These are phyloP conservation scores for Phytophthora capsici DNA, from an alignment of 352 stramenopile species.

Conservation along the genomic window DNA sequence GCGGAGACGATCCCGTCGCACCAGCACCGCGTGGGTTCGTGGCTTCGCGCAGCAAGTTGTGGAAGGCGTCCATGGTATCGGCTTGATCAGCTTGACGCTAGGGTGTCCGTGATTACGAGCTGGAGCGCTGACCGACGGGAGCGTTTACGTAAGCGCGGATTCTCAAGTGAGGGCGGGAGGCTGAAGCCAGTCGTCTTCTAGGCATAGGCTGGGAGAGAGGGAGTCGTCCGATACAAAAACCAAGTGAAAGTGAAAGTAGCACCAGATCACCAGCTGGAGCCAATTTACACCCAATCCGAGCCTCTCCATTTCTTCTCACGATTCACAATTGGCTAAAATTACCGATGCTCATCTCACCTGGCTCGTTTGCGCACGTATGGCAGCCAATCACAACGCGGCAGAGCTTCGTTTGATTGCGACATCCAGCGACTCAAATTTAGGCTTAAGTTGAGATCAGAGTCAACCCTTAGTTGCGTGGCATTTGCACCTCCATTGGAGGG, in stretches of 20 bases:
- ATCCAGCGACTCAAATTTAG: conserved; percentile 11
- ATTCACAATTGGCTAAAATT: conserved; percentile 9
- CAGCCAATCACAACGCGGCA: conserved; percentile 15
- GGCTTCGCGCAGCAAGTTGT: conserved; percentile 78
- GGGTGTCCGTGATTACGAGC: conserved; percentile 49
- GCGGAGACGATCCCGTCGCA: conserved; percentile 21
- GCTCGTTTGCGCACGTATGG: background rate
- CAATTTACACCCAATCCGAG: conserved; percentile 14
- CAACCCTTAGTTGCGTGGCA: no score
- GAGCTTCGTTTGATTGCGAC: conserved; percentile 28
- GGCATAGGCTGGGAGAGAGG: conserved; percentile 20
- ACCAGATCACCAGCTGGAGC: background rate
- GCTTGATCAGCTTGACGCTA: conserved; percentile 9
- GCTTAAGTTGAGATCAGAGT: no score
- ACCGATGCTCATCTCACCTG: conserved; percentile 9
- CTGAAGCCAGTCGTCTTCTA: conserved; percentile 36
- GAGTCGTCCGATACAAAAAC: background rate
- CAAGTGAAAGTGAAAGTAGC: conserved; percentile 2
- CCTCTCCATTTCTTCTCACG: background rate
- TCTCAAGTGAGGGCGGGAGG: conserved; percentile 44
- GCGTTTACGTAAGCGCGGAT: conserved; percentile 58
- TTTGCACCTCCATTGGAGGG: no score
- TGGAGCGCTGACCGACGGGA: background rate
- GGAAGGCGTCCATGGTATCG: conserved; percentile 72
- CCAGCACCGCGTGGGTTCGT: conserved; percentile 55